phyloP scores from a whole-genome alignment of 495 filamentous ascomycete genomes.

The Penicillium antarcticum region DNA sequence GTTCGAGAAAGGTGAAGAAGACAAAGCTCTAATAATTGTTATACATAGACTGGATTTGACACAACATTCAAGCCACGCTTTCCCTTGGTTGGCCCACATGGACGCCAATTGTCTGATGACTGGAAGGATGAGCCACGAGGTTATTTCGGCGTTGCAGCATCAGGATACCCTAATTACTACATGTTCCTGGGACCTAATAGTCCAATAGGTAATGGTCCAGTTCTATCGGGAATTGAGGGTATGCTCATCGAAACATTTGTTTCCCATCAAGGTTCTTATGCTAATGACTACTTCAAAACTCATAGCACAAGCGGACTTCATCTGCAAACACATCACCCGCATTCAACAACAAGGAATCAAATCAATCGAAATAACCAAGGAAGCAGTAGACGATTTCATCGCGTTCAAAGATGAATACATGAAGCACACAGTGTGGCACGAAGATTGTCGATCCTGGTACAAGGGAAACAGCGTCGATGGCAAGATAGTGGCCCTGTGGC shows the following conservation, averaged over 20 bases:
- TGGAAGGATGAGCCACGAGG: constrained; percentile 44
- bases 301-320: constrained; percentile 31
- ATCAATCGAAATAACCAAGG: constrained; percentile 2
- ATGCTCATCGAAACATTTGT: not conserved
- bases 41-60: constrained; percentile 41
- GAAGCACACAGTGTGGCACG: constrained; percentile 37
- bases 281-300: too few species aligned
- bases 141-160: constrained; percentile 52
- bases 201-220: constrained; percentile 14
- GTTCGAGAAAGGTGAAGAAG: too few species aligned
- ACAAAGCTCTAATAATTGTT: too few species aligned
- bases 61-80: constrained; percentile 43
- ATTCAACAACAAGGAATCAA: constrained; percentile 10
- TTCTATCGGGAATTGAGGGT: constrained; percentile 10
- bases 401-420: constrained; percentile 23
- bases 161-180: constrained; percentile 59
- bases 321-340: constrained; percentile 4
- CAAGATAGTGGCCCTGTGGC: constrained; percentile 22
- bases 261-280: too few species aligned
- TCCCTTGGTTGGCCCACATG: constrained; percentile 40
- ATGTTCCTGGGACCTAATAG: constrained; percentile 38
- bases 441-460: constrained; percentile 42
- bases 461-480: constrained; percentile 24
- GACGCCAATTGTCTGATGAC: constrained; percentile 36
- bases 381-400: constrained; percentile 43